phyloP scores from a whole-genome alignment of 306 rosid species.

The Prunus kanzakura region DNA sequence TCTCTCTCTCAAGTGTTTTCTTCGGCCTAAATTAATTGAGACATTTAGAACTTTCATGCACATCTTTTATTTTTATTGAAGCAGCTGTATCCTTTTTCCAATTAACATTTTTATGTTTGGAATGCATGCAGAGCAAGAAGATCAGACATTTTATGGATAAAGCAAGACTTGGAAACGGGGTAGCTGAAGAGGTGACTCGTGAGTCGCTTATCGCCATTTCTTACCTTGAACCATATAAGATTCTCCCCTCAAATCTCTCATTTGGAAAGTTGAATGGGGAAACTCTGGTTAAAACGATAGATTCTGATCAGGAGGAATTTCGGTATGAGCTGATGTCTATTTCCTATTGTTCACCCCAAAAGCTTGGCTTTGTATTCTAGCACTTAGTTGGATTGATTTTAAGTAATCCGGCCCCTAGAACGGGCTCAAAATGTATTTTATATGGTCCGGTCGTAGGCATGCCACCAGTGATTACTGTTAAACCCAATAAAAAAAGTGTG shows the following conservation, averaged over 20 bases:
- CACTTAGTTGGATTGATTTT: too few relatives aligned
- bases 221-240: constrained; percentile 38
- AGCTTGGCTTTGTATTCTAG: too few relatives aligned
- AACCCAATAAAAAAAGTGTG: too few relatives aligned
- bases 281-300: constrained; percentile 19
- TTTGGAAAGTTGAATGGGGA: constrained; percentile 27
- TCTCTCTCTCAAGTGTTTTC: background rate
- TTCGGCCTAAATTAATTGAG: background rate
- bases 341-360: constrained; percentile 34
- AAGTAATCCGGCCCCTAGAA: too few relatives aligned
- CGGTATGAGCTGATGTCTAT: constrained; percentile 52
- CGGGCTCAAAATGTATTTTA: too few relatives aligned
- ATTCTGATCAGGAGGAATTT: constrained; percentile 33
- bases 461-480: too few relatives aligned
- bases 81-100: too few relatives aligned
- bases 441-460: too few relatives aligned
- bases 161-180: constrained; percentile 29
- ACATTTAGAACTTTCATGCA: background rate
- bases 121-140: constrained; percentile 20
- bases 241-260: constrained; percentile 21
- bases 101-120: background rate
- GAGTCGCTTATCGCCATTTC: constrained; percentile 56
- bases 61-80: background rate
- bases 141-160: constrained; percentile 45
- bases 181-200: constrained; percentile 47